Conservation (phyloP, 495 filamentous ascomycete species). For the Endocarpon pusillum region DNA sequence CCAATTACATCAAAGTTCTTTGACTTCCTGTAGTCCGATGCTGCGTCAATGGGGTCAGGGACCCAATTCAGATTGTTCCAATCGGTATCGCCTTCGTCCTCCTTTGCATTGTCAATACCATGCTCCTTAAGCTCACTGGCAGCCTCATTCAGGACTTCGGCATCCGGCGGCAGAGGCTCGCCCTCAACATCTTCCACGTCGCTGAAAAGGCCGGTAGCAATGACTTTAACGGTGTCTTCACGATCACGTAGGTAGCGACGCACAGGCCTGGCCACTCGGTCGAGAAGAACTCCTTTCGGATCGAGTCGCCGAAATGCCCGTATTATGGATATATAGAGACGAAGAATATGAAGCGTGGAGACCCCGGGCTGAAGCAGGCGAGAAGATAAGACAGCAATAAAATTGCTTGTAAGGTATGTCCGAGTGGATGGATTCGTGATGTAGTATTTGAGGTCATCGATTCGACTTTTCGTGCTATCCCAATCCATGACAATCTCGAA, state of each 20-base stretch:
- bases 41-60: constrained; percentile 83
- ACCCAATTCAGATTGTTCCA: constrained; percentile 86
- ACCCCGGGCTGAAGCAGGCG: constrained; percentile 75
- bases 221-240: constrained; percentile 79
- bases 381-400: constrained; percentile 47
- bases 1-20: constrained; percentile 85
- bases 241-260: constrained; percentile 78
- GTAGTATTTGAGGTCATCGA: constrained; percentile 59
- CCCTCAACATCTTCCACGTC: constrained; percentile 37
- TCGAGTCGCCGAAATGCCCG: constrained; percentile 79
- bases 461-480: constrained; percentile 62
- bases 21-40: constrained; percentile 76
- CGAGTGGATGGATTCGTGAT: constrained; percentile 39
- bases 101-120: constrained; percentile 28
- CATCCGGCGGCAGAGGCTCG: constrained; percentile 10
- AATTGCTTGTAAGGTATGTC: constrained; percentile 48
- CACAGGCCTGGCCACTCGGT: constrained; percentile 67
- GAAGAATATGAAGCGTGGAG: constrained; percentile 76
- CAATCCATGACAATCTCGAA: constrained; percentile 81
- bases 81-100: constrained; percentile 53
- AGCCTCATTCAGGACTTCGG: constrained; percentile 54
- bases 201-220: constrained; percentile 70
- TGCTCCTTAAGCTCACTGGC: constrained; percentile 54
- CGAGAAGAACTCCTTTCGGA: constrained; percentile 75
- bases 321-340: constrained; percentile 84